Evolutionary conservation across 352 stramenopile genomes (phyloP), one percentile per base, ranked within the genome.

Genomic region (Globisporangium iwayamae): DNA sequence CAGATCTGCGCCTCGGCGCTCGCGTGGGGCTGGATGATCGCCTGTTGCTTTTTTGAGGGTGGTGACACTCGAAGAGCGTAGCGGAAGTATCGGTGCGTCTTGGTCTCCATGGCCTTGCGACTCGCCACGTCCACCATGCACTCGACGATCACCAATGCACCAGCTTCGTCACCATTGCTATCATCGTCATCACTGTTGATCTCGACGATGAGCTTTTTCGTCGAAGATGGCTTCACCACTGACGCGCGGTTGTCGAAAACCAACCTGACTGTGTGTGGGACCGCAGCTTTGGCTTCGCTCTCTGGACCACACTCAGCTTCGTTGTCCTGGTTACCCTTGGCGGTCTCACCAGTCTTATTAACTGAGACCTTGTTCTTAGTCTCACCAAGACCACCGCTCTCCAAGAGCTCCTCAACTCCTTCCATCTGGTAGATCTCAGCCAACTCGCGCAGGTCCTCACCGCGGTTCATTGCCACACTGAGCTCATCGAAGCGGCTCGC

Each of bases 351-450:
- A 32, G 9, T 28, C 25, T 28, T 25, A 9, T 41, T 28, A 20
- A 30, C 52, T 30, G 3, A 34, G n/a, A n/a, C 9, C 13, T n/a
- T 46, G 14, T 10, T 48, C 16, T 48, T 48, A 18, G 43, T 60
- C 30, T 51, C 43, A n/a, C 11, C 32, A 41, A 56, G 51, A 13
- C 68, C n/a, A 22, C 41, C 53, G 28, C 65, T 71, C 34, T 90
- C 84, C 7, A 94, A 68, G 13, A 94, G 63, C 54, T 94, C 85
- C 13, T 91, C 85, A 32, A 93, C 78, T 6, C 84, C 85, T 10
- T 92, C 78, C 73, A 93, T 82, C 61, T 91, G 82, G 57, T 93
- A 94, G 25, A 94, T 34, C 25, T 94, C 82, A 0, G 81, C 85
- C 2, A 94, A 66, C 30, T 82, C 67, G 53, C 78, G 76, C 10